Evolutionary conservation across 2,329 filamentous ascomycete species (phyloP), one percentile per base, ranked within the genome.

Genomic region (Zymoseptoria ardabiliae): DNA sequence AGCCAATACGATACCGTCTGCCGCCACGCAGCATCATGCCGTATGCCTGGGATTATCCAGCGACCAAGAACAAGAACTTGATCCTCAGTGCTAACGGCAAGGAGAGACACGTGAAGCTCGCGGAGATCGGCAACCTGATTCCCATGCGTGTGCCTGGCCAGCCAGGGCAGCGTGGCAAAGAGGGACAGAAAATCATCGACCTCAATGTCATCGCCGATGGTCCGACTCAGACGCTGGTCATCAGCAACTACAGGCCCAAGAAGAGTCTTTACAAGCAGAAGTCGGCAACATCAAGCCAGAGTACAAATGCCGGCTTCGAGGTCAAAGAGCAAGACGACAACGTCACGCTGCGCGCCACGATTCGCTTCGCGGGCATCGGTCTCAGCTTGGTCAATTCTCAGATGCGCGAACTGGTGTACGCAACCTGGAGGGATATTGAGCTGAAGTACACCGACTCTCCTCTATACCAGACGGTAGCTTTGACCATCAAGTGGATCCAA

Each of bases 21-120:
- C 95, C 95, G 2, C 87, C 93, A 11, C 83, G 94, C 61, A 97
- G 93, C 74, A 97, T 99, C 74, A 99, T 99, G 94, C 94, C 95
- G 0, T 99, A 99, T 70, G 93, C 94, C 1, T 99, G 94, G 94
- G 95, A 99, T 72, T 99, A 96, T 75, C 95, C 94, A 1, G 93
- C 94, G 1, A 92, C 91, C n/a, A 97, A 96, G 76, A 88, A 90
- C 76, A 96, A 94, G 69, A 94, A 97, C 72, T 84, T 99, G 48
- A 85, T 97, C 54, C 85, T 99, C 70, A 86, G 81, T 56, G 88
- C 87, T 7, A 85, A 87, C 69, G 86, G 86, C 62, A 90, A 88
- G 70, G 91, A 97, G 71, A 83, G 94, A 28, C 91, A 97, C 70
- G 88, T 99, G 72, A 97, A 95, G 73, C 82, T 99, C 65, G 90